phyloP scores from a whole-genome alignment of 495 filamentous ascomycete genomes.

The Penicillium argentinense region DNA sequence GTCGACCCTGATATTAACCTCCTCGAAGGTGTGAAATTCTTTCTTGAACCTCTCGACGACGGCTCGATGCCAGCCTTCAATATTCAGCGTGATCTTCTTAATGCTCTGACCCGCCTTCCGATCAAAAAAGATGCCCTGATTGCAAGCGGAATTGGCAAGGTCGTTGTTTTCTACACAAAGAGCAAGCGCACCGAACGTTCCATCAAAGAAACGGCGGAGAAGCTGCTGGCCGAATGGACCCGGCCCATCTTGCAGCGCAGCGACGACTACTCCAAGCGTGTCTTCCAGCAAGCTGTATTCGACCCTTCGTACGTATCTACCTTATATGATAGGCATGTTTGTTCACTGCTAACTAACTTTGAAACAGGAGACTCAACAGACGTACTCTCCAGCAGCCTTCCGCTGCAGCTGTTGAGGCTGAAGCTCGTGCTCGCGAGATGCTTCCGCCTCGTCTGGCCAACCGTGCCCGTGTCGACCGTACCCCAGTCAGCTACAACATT shows the following conservation, averaged over 20 bases:
- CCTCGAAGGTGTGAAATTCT: constrained; percentile 90
- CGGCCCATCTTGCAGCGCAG: constrained; percentile 91
- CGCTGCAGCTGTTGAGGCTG: constrained; percentile 54
- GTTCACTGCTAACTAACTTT: constrained; percentile 15
- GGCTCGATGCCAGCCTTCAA: constrained; percentile 92
- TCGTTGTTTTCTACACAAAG: constrained; percentile 94
- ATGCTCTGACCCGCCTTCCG: constrained; percentile 71
- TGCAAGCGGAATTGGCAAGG: constrained; percentile 91
- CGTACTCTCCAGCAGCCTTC: constrained; percentile 48
- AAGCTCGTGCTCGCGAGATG: constrained; percentile 67
- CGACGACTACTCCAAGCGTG: constrained; percentile 86
- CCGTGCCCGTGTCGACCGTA: constrained; percentile 67
- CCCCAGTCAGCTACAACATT: constrained; percentile 77
- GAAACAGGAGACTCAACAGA: constrained; percentile 45
- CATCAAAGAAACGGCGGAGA: constrained; percentile 93
- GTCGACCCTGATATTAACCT: constrained; percentile 95
- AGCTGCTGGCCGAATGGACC: constrained; percentile 90
- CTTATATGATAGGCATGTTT: background rate
- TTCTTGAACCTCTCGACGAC: constrained; percentile 93
- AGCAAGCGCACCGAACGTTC: constrained; percentile 78
- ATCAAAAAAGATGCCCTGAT: constrained; percentile 88
- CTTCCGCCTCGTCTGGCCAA: constrained; percentile 69
- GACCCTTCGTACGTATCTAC: constrained; percentile 54
- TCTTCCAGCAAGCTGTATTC: constrained; percentile 53
- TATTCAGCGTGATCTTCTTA: constrained; percentile 93